Percentiles rank a stretch among this genome's conserved stretches.
phyloP scores from a whole-genome alignment of 2,329 filamentous ascomycete species.

The Scopulariopsis brevicaulis region DNA sequence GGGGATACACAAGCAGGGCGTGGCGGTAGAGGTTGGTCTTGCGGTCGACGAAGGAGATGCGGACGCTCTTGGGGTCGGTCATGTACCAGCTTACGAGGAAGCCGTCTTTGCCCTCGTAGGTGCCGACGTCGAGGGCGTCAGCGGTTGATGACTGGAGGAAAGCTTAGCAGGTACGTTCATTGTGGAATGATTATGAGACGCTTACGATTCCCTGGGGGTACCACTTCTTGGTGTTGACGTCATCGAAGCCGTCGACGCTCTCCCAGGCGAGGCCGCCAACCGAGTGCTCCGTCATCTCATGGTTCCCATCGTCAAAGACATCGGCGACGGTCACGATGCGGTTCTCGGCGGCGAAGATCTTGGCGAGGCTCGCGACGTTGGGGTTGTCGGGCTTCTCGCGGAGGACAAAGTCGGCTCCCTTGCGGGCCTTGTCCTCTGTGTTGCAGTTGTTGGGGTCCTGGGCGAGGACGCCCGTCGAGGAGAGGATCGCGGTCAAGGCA shows the following conservation, averaged over 20 bases:
- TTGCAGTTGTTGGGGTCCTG: not conserved
- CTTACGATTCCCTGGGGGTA: slow-evolving; percentile 19
- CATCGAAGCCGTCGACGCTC: slow-evolving; percentile 13
- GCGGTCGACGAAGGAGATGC: slow-evolving; percentile 20
- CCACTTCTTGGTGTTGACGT: slow-evolving; percentile 19
- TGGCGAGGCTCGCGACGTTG: slow-evolving; percentile 11
- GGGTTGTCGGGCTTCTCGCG: slow-evolving; percentile 11
- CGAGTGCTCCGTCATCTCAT: slow-evolving; percentile 9
- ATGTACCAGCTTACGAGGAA: slow-evolving; percentile 23
- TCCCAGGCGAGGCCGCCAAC: slow-evolving; percentile 11
- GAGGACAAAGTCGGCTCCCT: slow-evolving; percentile 11
- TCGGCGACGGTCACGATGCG: slow-evolving; percentile 8
- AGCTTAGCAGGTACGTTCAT: too few species aligned
- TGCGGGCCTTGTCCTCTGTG: not conserved
- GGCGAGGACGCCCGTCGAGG: not conserved
- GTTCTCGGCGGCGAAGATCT: slow-evolving; percentile 7
- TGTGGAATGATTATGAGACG: too few species aligned
- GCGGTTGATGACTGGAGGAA: slow-evolving; percentile 14
- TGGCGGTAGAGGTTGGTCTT: slow-evolving; percentile 17
- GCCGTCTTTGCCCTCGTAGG: slow-evolving; percentile 18
- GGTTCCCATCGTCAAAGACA: slow-evolving; percentile 13
- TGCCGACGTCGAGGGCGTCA: slow-evolving; percentile 17
- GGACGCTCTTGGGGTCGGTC: slow-evolving; percentile 12
- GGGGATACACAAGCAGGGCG: slow-evolving; percentile 20
- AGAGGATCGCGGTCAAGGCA: not conserved